A percentile compares a stretch with the other conserved stretches of the same genome.
phyloP scores from a whole-genome alignment of 2,329 filamentous ascomycete species.

The Ascochyta pisi region DNA sequence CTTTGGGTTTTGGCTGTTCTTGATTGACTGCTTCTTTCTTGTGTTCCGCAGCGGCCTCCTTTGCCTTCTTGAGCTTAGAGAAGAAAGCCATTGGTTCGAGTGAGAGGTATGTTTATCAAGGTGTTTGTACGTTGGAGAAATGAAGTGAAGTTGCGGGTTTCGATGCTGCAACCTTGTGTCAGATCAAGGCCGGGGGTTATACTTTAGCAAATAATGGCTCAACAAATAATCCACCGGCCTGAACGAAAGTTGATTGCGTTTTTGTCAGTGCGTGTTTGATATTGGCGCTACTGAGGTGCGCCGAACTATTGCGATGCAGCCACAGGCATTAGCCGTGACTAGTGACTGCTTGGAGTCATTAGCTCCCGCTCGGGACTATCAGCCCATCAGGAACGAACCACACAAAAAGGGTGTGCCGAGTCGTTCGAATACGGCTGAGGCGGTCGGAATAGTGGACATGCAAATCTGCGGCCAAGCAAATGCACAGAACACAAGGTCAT shows the following conservation, averaged over 20 bases:
- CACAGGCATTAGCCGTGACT: slow-evolving; percentile 15
- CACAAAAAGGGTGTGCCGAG: slow-evolving; percentile 1
- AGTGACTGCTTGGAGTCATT: slow-evolving; percentile 7
- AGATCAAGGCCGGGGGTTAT: slow-evolving; percentile 9
- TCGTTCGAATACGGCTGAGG: slow-evolving; percentile 1
- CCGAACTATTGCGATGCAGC: slow-evolving; percentile 21
- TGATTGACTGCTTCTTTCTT: slow-evolving; percentile 26
- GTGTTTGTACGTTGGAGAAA: not conserved
- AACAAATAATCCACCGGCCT: slow-evolving; percentile 13
- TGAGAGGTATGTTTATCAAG: not conserved
- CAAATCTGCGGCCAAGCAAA: not conserved
- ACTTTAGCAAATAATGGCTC: slow-evolving; percentile 14
- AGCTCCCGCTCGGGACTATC: slow-evolving; percentile 18
- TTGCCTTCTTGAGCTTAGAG: slow-evolving; percentile 40
- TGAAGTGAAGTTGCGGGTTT: not conserved
- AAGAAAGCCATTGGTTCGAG: slow-evolving; percentile 40
- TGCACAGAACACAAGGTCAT: not conserved
- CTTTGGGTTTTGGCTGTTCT: slow-evolving; percentile 23
- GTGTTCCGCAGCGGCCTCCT: slow-evolving; percentile 37
- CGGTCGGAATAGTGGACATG: slow-evolving; percentile 12
- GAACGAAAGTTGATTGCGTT: slow-evolving; percentile 16
- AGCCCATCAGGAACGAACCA: slow-evolving; percentile 17
- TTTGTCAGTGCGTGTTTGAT: slow-evolving; percentile 19
- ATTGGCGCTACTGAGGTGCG: slow-evolving; percentile 12
- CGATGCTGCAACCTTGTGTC: not conserved